A percentile compares a stretch with the other conserved stretches of the same genome.
Conservation (phyloP, 768 basidiomycete species). For the Boletus edulis region DNA sequence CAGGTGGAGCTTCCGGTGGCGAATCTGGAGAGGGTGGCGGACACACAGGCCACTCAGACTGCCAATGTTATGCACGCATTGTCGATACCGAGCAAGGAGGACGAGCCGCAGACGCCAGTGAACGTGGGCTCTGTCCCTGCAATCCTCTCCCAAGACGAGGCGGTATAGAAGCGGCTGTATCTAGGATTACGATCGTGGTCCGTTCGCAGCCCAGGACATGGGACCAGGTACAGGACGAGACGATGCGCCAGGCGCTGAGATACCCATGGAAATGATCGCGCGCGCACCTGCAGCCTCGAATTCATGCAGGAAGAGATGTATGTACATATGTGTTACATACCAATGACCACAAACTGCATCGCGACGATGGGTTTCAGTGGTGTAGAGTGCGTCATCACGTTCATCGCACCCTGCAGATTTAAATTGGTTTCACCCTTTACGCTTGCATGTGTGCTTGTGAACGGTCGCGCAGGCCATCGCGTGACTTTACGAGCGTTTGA, state of each 20-base stretch:
- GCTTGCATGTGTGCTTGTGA: no score
- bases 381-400: not conserved
- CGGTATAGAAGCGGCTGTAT: not conserved
- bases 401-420: not conserved
- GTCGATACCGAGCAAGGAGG: not conserved
- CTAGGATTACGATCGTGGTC: not conserved
- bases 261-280: not conserved
- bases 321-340: constrained; percentile 2
- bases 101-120: not conserved
- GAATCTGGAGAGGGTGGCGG: not conserved
- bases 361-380: not conserved
- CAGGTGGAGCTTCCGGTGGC: not conserved
- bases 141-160: not conserved
- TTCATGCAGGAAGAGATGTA: not conserved
- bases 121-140: not conserved
- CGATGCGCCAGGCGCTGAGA: not conserved
- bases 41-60: not conserved
- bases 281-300: not conserved
- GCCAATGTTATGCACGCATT: not conserved
- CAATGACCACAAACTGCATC: not conserved
- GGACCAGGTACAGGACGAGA: not conserved
- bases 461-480: no score
- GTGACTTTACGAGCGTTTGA: no score
- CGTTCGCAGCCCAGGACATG: not conserved
- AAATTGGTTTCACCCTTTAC: no score